phyloP scores from a whole-genome alignment of 2,329 filamentous ascomycete species.

The Venturia pyrina region DNA sequence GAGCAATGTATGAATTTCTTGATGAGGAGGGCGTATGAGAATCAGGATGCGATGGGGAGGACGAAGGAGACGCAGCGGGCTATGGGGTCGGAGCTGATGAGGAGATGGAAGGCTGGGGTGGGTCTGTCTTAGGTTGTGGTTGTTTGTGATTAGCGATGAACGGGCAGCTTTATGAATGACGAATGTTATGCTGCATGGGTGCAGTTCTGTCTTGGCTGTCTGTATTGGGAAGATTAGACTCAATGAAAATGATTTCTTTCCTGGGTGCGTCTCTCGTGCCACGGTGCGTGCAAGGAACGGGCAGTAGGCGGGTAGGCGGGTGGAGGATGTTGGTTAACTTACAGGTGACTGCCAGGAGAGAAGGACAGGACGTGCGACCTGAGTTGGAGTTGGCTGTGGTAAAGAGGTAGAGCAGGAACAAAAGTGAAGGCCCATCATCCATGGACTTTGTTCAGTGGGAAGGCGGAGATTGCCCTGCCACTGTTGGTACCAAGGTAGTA shows the following conservation, averaged over 20 bases:
- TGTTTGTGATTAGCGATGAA: neutral
- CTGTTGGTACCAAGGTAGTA: no score
- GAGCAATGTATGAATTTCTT: constrained; percentile 74
- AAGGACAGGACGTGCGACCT: neutral
- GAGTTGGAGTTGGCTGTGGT: no score
- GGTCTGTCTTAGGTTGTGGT: neutral
- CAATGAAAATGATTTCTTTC: neutral
- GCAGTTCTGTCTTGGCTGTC: neutral
- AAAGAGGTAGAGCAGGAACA: no score
- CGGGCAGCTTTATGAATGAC: neutral
- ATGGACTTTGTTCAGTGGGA: no score
- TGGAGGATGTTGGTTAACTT: neutral
- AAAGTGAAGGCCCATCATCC: no score
- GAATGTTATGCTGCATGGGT: neutral
- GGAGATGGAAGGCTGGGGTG: constrained; percentile 18
- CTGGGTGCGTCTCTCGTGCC: neutral
- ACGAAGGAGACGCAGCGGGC: constrained; percentile 42
- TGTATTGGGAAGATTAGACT: neutral
- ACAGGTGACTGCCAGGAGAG: neutral
- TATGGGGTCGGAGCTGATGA: constrained; percentile 40
- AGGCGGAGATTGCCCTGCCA: no score
- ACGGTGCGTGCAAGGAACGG: neutral
- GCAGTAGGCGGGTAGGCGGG: neutral
- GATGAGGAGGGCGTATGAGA: constrained; percentile 47
- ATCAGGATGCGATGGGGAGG: constrained; percentile 49